Evolutionary conservation across 139 green algal genomes (phyloP).

Genomic region (Chlorella sorokiniana): DNA sequence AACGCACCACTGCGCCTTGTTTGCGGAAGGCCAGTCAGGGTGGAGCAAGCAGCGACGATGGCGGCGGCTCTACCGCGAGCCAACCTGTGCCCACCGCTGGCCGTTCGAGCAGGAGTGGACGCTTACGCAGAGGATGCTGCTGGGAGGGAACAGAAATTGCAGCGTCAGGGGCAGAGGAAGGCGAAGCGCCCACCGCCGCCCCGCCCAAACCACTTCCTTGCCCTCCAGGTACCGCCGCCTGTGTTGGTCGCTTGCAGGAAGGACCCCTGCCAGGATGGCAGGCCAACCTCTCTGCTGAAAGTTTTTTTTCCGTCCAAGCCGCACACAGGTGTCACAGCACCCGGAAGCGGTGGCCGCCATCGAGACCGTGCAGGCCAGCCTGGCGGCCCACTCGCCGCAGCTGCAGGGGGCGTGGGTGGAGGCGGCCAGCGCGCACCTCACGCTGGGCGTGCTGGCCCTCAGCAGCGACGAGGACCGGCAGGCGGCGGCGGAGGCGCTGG

Average conservation of each 20-base stretch:
- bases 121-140: neutral
- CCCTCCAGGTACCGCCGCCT: neutral
- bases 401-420: conserved; percentile 16
- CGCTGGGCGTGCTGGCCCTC: conserved; percentile 24
- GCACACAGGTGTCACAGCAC: neutral
- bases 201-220: conserved; percentile 7
- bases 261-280: too few species aligned
- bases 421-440: conserved; percentile 11
- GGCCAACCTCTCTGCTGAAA: neutral
- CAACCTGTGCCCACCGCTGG: neutral
- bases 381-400: conserved; percentile 1
- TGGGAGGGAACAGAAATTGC: neutral
- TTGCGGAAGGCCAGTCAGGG: neutral
- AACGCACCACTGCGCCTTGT: neutral
- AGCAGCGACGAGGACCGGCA: neutral
- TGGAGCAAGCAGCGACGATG: neutral
- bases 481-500: neutral
- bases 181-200: neutral
- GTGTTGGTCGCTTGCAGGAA: neutral
- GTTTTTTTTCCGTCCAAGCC: neutral
- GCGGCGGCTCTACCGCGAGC: neutral
- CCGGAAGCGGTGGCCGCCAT: neutral
- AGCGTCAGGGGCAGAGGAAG: neutral
- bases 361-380: neutral
- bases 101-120: neutral